Base-by-base conservation (phyloP, 75 land plant species). In the Adiantum capillusveneris region DNA sequence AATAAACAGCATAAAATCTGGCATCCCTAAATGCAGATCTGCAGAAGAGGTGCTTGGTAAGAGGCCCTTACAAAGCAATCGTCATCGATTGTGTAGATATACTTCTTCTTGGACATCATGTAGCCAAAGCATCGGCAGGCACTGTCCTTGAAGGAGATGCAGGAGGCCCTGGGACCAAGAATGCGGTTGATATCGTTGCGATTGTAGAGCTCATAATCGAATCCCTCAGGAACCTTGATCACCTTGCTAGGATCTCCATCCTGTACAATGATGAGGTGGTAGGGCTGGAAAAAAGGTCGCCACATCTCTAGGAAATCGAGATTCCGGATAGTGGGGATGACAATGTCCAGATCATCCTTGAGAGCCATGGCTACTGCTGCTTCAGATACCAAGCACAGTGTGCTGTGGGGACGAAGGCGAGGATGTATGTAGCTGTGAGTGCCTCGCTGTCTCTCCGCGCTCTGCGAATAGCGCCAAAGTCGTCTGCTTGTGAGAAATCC, bases 1-100 rank as follows among this genome's bases (percentile, higher is more conserved):
- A n/a, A n/a, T n/a, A n/a, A n/a, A n/a, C n/a, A n/a, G n/a, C n/a
- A n/a, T n/a, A n/a, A n/a, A n/a, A n/a, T n/a, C n/a, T n/a, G n/a
- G n/a, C n/a, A n/a, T n/a, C n/a, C n/a, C n/a, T n/a, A n/a, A n/a
- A n/a, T n/a, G n/a, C n/a, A n/a, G n/a, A n/a, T n/a, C n/a, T n/a
- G n/a, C n/a, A n/a, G n/a, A n/a, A n/a, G n/a, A n/a, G n/a, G n/a
- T n/a, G n/a, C n/a, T n/a, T n/a, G n/a, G n/a, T n/a, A n/a, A n/a
- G n/a, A n/a, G n/a, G n/a, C n/a, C n/a, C n/a, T n/a, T n/a, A n/a
- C 84, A 64, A 80, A 81, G 78, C 78, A 81, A 50, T 81, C 84
- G 39, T 81, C 84, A 65, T 81, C 82, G 55, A 81, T 81, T 59
- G 84, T 81, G n/a, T n/a, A n/a, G n/a, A n/a, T n/a, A n/a, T n/a